Evolutionary conservation across 2,329 filamentous ascomycete species (phyloP), one percentile per base, ranked within the genome.

Genomic region (Bimuria novae-zelandiae): DNA sequence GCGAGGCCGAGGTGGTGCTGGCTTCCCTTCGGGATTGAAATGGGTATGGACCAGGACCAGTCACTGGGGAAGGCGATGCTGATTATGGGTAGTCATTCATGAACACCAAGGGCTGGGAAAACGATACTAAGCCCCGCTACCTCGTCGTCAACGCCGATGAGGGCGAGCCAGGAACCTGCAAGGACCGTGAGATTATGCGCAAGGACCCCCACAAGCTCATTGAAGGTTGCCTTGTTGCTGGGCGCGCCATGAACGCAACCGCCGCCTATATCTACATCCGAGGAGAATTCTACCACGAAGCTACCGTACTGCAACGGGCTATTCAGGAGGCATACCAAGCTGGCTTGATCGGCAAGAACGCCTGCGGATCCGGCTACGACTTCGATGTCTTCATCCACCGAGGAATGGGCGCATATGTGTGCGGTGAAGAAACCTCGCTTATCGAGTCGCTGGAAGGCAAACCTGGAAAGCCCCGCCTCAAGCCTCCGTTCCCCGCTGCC

Each of bases 101-200:
- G 94, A 99, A 99, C 83, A 92, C 93, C 83, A 97, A 97, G 80
- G 94, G 92, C 69, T 99, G 94, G 94, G 93, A 99, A 70, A 96
- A 99, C 80, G 94, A 97, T 76, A 89, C 78, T 68, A 96, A 96
- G 79, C 94, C 94, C 62, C 88, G 94, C 70, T 99, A 99, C 74
- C 82, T 99, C 50, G 93, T 99, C 57, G 91, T 99, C 80, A 99
- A 99, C 72, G 94, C 94, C 64, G 94, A 99, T 76, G 94, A 99
- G 81, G 94, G 94, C 71, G 94, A 99, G 79, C 94, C 94, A 25
- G 94, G 94, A 76, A 99, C 94, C 49, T 99, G 94, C 87, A 99
- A 99, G 82, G 94, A 99, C 77, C 89, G 94, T 73, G 94, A 99
- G 78, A 99, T 99, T 66, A 99, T 99, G 94, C 92, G 94, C 79